phyloP scores from a whole-genome alignment of 805 yeast species.

The Wilhelminamyces savonicus region DNA sequence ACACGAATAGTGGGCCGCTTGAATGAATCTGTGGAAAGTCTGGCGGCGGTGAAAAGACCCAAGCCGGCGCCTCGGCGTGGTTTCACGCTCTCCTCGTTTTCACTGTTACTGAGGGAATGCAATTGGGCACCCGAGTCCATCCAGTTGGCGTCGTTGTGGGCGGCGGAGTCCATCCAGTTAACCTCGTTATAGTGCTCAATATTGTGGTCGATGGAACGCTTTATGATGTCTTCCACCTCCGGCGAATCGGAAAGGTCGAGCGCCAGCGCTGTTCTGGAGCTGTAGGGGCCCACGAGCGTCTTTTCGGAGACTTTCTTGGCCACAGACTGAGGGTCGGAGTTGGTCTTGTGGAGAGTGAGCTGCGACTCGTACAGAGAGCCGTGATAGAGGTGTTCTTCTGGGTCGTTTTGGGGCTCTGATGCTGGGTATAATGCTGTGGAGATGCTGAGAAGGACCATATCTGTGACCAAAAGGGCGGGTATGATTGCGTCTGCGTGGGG shows the following conservation, averaged over 20 bases:
- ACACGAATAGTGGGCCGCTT: too few relatives aligned
- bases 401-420: too few relatives aligned
- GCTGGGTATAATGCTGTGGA: too few relatives aligned
- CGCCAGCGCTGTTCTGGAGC: not conserved
- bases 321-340: conserved; percentile 6
- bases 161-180: too few relatives aligned
- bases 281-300: conserved; percentile 10
- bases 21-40: too few relatives aligned
- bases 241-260: conserved; percentile 2
- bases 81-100: too few relatives aligned
- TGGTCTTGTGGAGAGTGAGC: conserved; percentile 4
- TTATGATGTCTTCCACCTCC: conserved; percentile 3
- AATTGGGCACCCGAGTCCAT: conserved; percentile 12
- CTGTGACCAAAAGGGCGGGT: conserved; percentile 2
- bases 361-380: too few relatives aligned
- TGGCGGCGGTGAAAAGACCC: too few relatives aligned
- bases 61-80: too few relatives aligned
- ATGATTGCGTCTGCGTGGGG: conserved; percentile 2
- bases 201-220: conserved; percentile 5
- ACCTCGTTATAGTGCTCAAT: conserved; percentile 1
- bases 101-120: conserved; percentile 2
- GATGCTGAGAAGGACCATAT: conserved; percentile 2
- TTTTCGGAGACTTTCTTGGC: conserved; percentile 9
- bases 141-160: conserved; percentile 11
- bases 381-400: too few relatives aligned